These are phyloP conservation scores for Truncatella angustata DNA, from an alignment of 2,329 filamentous ascomycete genomes.

Conservation along the genomic window DNA sequence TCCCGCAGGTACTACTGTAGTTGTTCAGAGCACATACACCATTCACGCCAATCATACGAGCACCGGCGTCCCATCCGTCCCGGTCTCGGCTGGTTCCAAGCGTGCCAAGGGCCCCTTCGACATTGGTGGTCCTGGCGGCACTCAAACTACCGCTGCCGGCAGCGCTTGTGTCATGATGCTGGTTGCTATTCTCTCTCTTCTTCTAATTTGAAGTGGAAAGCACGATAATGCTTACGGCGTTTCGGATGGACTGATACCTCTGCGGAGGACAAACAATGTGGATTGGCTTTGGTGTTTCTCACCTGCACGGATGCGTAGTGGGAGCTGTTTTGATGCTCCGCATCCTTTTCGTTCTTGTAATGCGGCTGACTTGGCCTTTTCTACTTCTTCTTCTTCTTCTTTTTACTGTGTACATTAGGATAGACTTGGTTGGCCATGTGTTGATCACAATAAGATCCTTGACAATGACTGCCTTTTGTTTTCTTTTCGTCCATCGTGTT, in stretches of 20 bases:
- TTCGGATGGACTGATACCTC: not conserved
- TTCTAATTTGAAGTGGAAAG: conserved; percentile 4
- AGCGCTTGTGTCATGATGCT: conserved; percentile 19
- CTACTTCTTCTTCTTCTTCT: not conserved
- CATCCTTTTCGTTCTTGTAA: not conserved
- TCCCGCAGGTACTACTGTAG: not conserved
- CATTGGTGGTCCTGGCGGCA: not conserved
- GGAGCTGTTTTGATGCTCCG: not conserved
- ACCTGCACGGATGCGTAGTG: not conserved
- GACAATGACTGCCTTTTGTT: too few relatives aligned
- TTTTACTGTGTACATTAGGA: not conserved
- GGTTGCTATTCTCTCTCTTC: conserved; percentile 15
- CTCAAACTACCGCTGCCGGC: not conserved
- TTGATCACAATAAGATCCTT: not conserved
- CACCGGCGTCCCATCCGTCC: not conserved
- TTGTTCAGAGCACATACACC: conserved; percentile 5
- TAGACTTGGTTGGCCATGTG: not conserved
- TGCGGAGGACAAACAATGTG: not conserved
- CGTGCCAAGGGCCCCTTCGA: not conserved
- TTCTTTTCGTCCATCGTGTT: too few relatives aligned
- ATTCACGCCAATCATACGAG: not conserved
- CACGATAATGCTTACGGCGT: too few relatives aligned
- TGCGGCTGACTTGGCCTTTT: not conserved
- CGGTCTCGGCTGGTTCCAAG: conserved; percentile 2
- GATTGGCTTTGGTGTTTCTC: not conserved